A percentile compares a stretch with the other conserved stretches of the same genome.
phyloP scores from a whole-genome alignment of 2,329 filamentous ascomycete genomes.

The Rhinocladiella mackenziei region DNA sequence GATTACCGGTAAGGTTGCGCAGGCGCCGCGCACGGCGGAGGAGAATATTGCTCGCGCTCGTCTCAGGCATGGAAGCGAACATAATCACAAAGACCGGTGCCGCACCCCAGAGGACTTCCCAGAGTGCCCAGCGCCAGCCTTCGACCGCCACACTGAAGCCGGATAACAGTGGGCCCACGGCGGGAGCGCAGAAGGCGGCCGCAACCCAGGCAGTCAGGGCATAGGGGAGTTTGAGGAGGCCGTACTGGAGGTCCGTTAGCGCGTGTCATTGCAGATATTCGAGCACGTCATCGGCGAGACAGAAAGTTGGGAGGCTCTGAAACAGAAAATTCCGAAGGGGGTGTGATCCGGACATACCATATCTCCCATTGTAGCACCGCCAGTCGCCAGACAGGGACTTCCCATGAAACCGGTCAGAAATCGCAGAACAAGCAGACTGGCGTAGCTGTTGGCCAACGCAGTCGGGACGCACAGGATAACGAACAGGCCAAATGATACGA shows the following conservation, averaged over 20 bases:
- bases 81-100: slow-evolving; percentile 58
- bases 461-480: slow-evolving; percentile 64
- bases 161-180: slow-evolving; percentile 47
- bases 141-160: slow-evolving; percentile 57
- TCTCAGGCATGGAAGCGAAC: slow-evolving; percentile 63
- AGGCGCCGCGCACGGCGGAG: slow-evolving; percentile 59
- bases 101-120: slow-evolving; percentile 61
- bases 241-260: slow-evolving; percentile 37
- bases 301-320: not conserved
- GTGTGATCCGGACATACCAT: slow-evolving; percentile 27
- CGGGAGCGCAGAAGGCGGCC: slow-evolving; percentile 32
- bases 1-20: slow-evolving; percentile 56
- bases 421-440: slow-evolving; percentile 60
- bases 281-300: not conserved
- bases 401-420: slow-evolving; percentile 66
- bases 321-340: not conserved
- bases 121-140: slow-evolving; percentile 57
- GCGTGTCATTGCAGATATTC: not conserved
- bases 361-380: slow-evolving; percentile 46
- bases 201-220: slow-evolving; percentile 58
- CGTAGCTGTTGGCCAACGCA: slow-evolving; percentile 59
- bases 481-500: slow-evolving; percentile 64
- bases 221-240: slow-evolving; percentile 54
- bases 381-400: slow-evolving; percentile 60
- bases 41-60: slow-evolving; percentile 56